Percentiles rank a stretch among this genome's conserved stretches.
Evolutionary conservation across 106 monocot genomes (phyloP).

Genomic region (Dendrobium catenatum): DNA sequence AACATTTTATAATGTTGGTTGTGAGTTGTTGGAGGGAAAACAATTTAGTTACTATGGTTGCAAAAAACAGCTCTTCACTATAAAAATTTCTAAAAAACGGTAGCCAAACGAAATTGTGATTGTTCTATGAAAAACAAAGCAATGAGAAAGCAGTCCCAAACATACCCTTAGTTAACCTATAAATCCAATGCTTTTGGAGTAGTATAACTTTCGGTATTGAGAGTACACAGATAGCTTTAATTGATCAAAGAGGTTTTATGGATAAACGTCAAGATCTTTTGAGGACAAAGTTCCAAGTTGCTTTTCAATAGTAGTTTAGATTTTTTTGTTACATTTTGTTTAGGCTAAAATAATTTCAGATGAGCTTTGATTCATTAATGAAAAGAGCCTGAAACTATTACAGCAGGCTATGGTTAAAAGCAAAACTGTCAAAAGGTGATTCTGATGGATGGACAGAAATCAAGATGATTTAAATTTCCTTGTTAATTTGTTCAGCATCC

Average conservation of each 20-base stretch:
- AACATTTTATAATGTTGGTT: no score
- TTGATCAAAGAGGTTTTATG: background rate
- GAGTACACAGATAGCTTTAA: background rate
- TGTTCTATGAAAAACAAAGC: no score
- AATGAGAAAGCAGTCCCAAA: no score
- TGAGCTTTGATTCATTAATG: background rate
- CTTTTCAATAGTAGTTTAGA: background rate
- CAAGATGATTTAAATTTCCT: background rate
- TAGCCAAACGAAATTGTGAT: no score
- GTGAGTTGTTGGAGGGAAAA: no score
- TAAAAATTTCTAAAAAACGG: no score
- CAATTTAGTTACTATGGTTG: no score
- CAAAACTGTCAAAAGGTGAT: background rate
- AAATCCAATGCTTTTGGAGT: background rate
- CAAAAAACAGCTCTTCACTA: no score
- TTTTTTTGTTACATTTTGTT: background rate
- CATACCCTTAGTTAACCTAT: background rate
- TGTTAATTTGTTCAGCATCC: background rate
- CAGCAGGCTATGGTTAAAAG: no score
- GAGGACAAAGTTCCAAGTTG: background rate
- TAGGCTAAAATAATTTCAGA: background rate
- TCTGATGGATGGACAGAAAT: background rate
- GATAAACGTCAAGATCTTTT: background rate
- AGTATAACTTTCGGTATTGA: background rate
- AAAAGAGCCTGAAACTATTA: no score